Conservation (phyloP, 1,139 yeast species). For the Geotrichum europaeum region DNA sequence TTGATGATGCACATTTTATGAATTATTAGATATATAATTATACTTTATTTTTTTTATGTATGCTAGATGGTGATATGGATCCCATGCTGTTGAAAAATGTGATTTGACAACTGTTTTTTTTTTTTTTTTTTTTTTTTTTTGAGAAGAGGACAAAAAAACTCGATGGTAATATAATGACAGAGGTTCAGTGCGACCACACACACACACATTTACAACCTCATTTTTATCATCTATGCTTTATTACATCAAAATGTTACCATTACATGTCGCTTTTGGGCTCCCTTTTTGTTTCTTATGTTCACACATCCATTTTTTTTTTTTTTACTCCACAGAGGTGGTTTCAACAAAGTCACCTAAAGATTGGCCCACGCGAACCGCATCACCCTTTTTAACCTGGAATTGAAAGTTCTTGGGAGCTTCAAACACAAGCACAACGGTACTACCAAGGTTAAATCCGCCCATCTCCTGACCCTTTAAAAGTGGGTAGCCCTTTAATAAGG, state of each 20-base stretch:
- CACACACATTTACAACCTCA: too few relatives aligned
- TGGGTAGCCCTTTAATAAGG: conserved; percentile 81
- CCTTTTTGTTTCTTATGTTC: too few relatives aligned
- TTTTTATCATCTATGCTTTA: too few relatives aligned
- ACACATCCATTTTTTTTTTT: too few relatives aligned
- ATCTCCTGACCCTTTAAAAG: conserved; percentile 87
- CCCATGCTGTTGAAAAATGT: too few relatives aligned
- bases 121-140: background rate
- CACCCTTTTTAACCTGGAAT: conserved; percentile 65
- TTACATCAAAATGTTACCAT: too few relatives aligned
- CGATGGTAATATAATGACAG: too few relatives aligned
- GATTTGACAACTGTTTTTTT: background rate
- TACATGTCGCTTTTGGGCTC: too few relatives aligned
- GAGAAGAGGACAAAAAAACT: background rate
- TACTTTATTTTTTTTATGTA: background rate
- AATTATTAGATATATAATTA: background rate
- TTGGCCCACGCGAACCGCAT: conserved; percentile 82
- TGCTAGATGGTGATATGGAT: background rate
- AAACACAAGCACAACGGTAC: conserved; percentile 91
- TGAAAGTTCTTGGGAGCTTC: conserved; percentile 82
- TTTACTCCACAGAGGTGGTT: background rate
- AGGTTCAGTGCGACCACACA: too few relatives aligned
- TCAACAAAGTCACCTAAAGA: conserved; percentile 48
- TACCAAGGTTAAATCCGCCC: conserved; percentile 95
- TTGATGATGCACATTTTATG: background rate